A percentile compares a stretch with the other conserved stretches of the same genome.
phyloP scores from a whole-genome alignment of 306 rosid genomes.

The Lathyrus sativus region DNA sequence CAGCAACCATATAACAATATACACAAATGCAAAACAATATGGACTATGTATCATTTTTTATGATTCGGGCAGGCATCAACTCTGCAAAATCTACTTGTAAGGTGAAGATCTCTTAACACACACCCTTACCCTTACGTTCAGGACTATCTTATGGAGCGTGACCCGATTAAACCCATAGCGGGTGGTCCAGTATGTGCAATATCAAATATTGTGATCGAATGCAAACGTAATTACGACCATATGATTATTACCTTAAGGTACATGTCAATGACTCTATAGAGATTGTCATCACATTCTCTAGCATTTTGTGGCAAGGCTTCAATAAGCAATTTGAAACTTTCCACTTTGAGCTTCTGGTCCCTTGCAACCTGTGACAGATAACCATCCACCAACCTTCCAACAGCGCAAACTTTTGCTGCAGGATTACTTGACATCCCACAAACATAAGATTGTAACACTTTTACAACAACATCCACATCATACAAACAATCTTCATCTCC shows the following conservation, averaged over 20 bases:
- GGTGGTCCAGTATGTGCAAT: background rate
- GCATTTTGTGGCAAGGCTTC: constrained; percentile 54
- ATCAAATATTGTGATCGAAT: background rate
- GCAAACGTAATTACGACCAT: background rate
- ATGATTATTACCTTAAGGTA: constrained; percentile 47
- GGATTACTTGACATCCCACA: constrained; percentile 35
- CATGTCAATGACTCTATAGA: constrained; percentile 53
- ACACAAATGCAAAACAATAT: background rate
- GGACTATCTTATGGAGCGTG: background rate
- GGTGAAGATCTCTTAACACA: background rate
- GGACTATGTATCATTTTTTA: too few relatives aligned
- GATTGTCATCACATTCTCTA: constrained; percentile 48
- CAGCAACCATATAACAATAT: background rate
- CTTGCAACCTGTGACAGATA: constrained; percentile 67
- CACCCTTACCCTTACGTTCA: background rate
- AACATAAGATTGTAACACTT: constrained; percentile 57
- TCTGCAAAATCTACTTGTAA: too few relatives aligned
- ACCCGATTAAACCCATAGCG: background rate
- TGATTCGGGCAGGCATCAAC: too few relatives aligned
- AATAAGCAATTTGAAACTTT: constrained; percentile 58
- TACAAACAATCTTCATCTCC: constrained; percentile 47
- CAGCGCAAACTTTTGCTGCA: constrained; percentile 46
- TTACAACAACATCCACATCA: constrained; percentile 55
- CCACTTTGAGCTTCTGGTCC: constrained; percentile 58
- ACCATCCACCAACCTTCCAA: constrained; percentile 73